Base-by-base conservation (phyloP, 768 basidiomycete species). In the Hortiboletus flavorubellus region DNA sequence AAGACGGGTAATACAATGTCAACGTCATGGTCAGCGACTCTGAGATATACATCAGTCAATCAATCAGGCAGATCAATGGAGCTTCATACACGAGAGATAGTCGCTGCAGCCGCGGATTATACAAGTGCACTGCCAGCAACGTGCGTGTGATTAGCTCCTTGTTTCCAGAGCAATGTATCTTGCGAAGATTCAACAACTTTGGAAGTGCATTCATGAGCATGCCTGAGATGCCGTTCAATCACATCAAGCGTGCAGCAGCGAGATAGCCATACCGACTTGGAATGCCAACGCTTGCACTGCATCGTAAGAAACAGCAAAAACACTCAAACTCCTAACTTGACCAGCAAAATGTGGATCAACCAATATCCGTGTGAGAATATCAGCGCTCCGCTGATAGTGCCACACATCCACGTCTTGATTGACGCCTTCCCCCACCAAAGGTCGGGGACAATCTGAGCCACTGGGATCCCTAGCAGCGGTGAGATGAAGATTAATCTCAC, bases 171-270 rank as follows among this genome's bases (percentile, higher is more conserved):
- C 85, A 81, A 64, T 84, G 80, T 3, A 86, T 78, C 53, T 82
- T 83, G 31, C 79, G 75, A 35, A 89, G 72, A 59, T 82, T 85
- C 47, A 70, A 68, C 30, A 89, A 65, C 62, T 83, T 85, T 9
- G 86, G 84, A 10, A 89, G 72, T 4, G 84, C 83, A 43, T 87
- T 89, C 18, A 81, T 78, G 50, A 89, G 71, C 81, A 89, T 87
- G 29, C 85, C 85, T 86, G 23, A 0, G 16, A 45, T 37, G 11
- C 26, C 31, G 18, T 34, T 58, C 39, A 56, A 6, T 31, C 33
- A 44, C n/a, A 47, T 10, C 33, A 23, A 47, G 10, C 18, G 18
- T 18, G 9, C 16, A 52, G 35, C 31, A 30, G 35, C 29, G 8
- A 46, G 15, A 51, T 8, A 5, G 12, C 54, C 71, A 15, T 60